A percentile compares a stretch with the other conserved stretches of the same genome.
These are phyloP conservation scores for Digitaria exilis DNA, from an alignment of 202 grass and related monocot genomes.

Conservation along the genomic window DNA sequence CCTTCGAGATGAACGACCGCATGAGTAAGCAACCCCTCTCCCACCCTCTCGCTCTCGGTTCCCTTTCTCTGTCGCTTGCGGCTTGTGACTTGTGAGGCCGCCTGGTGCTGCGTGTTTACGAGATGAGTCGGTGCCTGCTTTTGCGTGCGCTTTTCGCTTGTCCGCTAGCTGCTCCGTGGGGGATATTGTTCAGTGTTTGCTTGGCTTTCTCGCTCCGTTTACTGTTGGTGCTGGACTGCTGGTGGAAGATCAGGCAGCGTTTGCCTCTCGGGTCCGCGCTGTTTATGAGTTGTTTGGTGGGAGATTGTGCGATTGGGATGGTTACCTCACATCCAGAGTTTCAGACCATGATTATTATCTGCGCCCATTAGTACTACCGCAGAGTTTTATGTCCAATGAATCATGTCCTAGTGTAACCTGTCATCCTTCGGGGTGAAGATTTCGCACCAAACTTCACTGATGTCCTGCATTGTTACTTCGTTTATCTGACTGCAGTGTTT, in stretches of 20 bases:
- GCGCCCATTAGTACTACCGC: not conserved
- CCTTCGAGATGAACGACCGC: conserved; percentile 61
- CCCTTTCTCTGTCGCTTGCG: conserved; percentile 1
- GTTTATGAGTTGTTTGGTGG: conserved; percentile 4
- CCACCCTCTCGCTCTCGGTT: conserved; percentile 13
- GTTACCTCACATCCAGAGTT: conserved; percentile 17
- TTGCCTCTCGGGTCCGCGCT: not conserved
- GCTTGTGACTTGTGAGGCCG: conserved; percentile 30
- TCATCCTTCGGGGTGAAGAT: not conserved
- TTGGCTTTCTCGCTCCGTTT: conserved; percentile 16
- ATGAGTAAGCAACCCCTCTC: conserved; percentile 50
- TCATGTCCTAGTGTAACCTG: not conserved
- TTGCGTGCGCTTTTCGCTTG: not conserved
- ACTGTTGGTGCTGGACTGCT: not conserved
- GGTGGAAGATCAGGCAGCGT: not conserved
- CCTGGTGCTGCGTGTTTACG: not conserved
- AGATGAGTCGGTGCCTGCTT: not conserved
- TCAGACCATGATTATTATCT: too few relatives aligned
- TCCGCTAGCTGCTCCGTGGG: not conserved
- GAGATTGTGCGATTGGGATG: not conserved
- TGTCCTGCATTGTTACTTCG: not conserved
- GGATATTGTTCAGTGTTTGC: not conserved
- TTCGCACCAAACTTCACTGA: not conserved
- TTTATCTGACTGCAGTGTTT: not conserved
- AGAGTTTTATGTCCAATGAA: not conserved